These are phyloP conservation scores for Aspergillus ustus DNA, from an alignment of 2,329 filamentous ascomycete species.

Conservation along the genomic window DNA sequence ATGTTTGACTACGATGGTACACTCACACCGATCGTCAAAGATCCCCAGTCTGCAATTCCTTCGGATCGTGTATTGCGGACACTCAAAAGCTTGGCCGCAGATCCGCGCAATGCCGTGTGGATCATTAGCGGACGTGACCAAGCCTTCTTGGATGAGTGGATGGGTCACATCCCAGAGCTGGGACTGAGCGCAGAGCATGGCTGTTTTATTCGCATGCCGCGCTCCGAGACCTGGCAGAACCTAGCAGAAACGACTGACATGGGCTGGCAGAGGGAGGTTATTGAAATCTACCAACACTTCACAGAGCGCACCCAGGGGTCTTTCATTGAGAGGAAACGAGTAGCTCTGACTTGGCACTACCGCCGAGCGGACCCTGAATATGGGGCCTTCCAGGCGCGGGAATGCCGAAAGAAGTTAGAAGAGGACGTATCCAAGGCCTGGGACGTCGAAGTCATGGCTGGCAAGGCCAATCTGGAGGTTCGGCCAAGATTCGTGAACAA, in stretches of 20 bases:
- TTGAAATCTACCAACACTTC: constrained; percentile 83
- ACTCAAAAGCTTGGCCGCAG: constrained; percentile 76
- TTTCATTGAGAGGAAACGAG: constrained; percentile 92
- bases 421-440: constrained; percentile 74
- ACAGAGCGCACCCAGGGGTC: constrained; percentile 86
- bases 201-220: constrained; percentile 87
- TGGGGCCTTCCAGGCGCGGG: constrained; percentile 75
- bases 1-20: constrained; percentile 99
- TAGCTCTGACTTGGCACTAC: constrained; percentile 97
- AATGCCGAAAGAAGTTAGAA: constrained; percentile 83
- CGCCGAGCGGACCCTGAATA: constrained; percentile 86
- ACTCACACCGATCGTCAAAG: constrained; percentile 90
- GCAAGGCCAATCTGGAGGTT: constrained; percentile 96
- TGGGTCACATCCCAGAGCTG: constrained; percentile 86
- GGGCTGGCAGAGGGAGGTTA: constrained; percentile 86
- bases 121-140: constrained; percentile 96
- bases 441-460: constrained; percentile 95
- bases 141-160: constrained; percentile 84
- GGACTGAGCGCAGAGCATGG: constrained; percentile 98
- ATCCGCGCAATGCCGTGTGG: constrained; percentile 90
- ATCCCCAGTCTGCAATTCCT: constrained; percentile 86
- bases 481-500: constrained; percentile 98
- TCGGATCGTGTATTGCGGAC: constrained; percentile 81
- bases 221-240: constrained; percentile 81
- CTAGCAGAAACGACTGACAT: constrained; percentile 85